These are phyloP conservation scores for Crithidia bombi DNA, from an alignment of 208 protist species.

Conservation along the genomic window DNA sequence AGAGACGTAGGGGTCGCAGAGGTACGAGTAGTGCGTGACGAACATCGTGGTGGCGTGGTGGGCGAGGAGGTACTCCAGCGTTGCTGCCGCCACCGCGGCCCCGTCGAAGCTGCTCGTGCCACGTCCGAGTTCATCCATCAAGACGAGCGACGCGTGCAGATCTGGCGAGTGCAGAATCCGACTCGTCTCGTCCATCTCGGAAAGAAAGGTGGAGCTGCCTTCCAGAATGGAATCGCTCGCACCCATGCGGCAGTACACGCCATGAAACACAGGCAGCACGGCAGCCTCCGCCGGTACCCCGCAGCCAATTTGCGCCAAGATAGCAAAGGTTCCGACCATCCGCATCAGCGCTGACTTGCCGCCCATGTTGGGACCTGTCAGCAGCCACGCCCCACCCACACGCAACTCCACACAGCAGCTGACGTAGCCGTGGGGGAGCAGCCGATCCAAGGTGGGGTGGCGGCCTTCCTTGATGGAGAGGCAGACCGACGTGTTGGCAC, in stretches of 20 bases:
- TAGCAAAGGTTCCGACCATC: constrained; percentile 90
- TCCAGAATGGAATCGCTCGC: constrained; percentile 92
- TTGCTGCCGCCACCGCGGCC: constrained; percentile 90
- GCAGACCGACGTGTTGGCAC: constrained; percentile 3
- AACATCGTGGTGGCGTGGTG: constrained; percentile 87
- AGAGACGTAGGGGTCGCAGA: constrained; percentile 78
- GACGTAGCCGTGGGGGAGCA: constrained; percentile 68
- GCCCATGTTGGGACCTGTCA: constrained; percentile 97
- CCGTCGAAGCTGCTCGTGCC: constrained; percentile 97
- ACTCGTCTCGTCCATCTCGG: constrained; percentile 97
- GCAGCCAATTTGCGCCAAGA: constrained; percentile 95
- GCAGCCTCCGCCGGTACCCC: constrained; percentile 93
- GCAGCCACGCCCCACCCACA: constrained; percentile 66
- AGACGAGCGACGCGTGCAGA: constrained; percentile 88
- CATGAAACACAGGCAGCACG: constrained; percentile 83
- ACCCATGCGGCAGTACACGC: constrained; percentile 95
- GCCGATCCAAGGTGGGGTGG: constrained; percentile 75
- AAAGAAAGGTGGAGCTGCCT: constrained; percentile 96
- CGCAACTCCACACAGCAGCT: constrained; percentile 59
- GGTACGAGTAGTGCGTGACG: constrained; percentile 95
- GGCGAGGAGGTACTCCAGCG: constrained; percentile 89
- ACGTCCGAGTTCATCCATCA: constrained; percentile 97
- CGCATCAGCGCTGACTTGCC: constrained; percentile 95
- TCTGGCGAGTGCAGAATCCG: constrained; percentile 82
- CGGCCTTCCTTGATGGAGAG: constrained; percentile 58